phyloP scores from a whole-genome alignment of 176 grass and related monocot species.

The Hyparrhenia diplandra region DNA sequence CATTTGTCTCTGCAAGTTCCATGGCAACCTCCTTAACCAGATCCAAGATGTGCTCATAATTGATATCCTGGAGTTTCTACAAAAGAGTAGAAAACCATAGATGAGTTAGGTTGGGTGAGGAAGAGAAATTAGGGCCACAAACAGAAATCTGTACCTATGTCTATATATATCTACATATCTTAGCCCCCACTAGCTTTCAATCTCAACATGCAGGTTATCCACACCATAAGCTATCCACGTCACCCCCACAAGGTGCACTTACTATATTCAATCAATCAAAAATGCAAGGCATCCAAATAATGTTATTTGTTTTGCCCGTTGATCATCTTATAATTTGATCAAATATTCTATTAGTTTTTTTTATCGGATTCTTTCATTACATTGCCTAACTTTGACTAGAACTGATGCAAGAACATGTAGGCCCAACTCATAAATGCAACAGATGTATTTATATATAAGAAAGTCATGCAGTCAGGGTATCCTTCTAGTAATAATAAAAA shows the following conservation, averaged over 20 bases:
- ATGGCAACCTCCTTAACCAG: slow-evolving; percentile 47
- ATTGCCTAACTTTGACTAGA: background rate
- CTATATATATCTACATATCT: background rate
- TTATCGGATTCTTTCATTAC: background rate
- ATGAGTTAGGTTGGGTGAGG: slow-evolving; percentile 1
- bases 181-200: background rate
- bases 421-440: background rate
- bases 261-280: background rate
- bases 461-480: background rate
- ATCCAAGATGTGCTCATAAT: slow-evolving; percentile 55
- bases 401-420: background rate
- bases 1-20: slow-evolving; percentile 37
- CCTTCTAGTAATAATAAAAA: background rate
- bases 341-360: background rate
- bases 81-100: slow-evolving; percentile 14
- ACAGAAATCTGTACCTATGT: background rate
- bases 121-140: background rate
- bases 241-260: background rate
- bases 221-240: background rate
- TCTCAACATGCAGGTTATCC: background rate
- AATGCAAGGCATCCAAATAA: background rate
- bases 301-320: background rate
- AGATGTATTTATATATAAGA: background rate
- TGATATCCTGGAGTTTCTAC: slow-evolving; percentile 61
- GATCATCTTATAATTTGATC: background rate